Conservation (phyloP, 106 monocot species). For the Platanthera guangdongensis region DNA sequence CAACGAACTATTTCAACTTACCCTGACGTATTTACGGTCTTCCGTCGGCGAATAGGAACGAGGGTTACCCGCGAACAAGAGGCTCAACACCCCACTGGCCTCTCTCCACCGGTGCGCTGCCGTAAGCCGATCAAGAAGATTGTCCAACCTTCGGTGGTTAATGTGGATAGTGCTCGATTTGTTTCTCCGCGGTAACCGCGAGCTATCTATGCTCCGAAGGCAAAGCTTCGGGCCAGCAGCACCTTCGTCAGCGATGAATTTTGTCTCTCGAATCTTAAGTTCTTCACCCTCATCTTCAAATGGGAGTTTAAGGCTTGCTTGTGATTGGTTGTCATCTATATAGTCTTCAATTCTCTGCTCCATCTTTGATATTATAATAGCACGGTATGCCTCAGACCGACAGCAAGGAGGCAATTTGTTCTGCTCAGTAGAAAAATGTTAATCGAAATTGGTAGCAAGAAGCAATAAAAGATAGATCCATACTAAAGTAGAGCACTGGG, state of each 20-base stretch:
- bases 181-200: not conserved
- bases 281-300: not conserved
- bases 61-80: slow-evolving; percentile 19
- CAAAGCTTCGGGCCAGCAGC: not conserved
- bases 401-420: too few species aligned
- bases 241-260: not conserved
- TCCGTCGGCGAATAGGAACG: not conserved
- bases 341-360: not conserved
- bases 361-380: not conserved
- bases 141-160: not conserved
- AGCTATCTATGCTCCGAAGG: too few species aligned
- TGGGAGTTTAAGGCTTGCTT: not conserved
- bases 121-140: slow-evolving; percentile 14
- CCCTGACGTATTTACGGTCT: slow-evolving; percentile 21
- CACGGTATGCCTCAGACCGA: too few species aligned
- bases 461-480: too few species aligned
- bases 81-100: slow-evolving; percentile 31
- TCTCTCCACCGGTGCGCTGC: slow-evolving; percentile 29
- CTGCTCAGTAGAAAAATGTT: too few species aligned
- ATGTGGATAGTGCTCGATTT: not conserved
- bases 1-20: not conserved
- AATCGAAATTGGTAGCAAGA: too few species aligned
- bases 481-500: too few species aligned
- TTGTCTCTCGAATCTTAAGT: not conserved
- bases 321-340: not conserved